Base-by-base conservation (phyloP, 768 basidiomycete genomes). In the Lyophyllum shimeji region DNA sequence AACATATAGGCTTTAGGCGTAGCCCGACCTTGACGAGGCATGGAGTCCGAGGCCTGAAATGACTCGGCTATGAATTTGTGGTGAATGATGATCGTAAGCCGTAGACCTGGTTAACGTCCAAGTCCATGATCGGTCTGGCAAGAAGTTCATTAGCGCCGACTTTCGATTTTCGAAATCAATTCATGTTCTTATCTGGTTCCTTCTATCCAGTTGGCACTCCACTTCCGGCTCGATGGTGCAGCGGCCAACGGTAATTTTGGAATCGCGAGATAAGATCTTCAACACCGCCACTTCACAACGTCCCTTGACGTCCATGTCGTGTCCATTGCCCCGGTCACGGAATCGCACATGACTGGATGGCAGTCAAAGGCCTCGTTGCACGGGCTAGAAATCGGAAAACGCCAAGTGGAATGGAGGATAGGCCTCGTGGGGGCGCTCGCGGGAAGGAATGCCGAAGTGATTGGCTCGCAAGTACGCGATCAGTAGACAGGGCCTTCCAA, bases 1-100 rank as follows among this genome's bases (percentile, higher is more conserved):
- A 42, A 59, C 44, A 50, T 52, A 58, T 63, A 63, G 50, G 48
- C 56, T 64, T 64, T 58, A 64, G 55, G 58, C 60, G 63, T 60
- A 58, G 53, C 46, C 56, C 52, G 58, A 55, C 54, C 13, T 52
- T 29, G 25, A 23, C 29, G 27, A 48, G 43, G 50, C 44, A 44
- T 49, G 58, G 44, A 52, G 44, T 59, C 58, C 56, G 58, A 63
- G 58, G 63, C 42, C 2, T 51, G 55, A 39, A 29, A 50, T 49
- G 48, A 51, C 53, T 57, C 33, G 50, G n/a, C 45, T 17, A 40
- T 34, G 13, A 37, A 43, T 51, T 50, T 53, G 37, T 49, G 51
- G 49, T 58, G 17, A n/a, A 58, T 7, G 24, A 46, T 46, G 49
- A 40, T 50, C 31, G 27, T 24, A 27, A 13, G 25, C 48, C 50